Base-by-base conservation (phyloP, 176 grass and related monocot species). In the Calamus simplicifolius region DNA sequence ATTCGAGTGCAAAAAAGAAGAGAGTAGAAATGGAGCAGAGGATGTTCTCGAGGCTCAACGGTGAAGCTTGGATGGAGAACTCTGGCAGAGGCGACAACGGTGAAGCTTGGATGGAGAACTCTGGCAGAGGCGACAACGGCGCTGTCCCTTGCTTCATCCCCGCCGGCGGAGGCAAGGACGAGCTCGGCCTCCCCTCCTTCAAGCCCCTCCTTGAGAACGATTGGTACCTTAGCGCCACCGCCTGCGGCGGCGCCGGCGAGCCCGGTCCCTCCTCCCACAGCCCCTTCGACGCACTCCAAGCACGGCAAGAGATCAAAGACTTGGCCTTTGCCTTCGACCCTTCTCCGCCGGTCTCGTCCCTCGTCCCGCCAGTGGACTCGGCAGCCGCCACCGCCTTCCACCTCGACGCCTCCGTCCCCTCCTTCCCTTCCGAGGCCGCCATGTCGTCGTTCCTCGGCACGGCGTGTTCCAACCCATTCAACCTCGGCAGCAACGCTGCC, bases 161-260 rank as follows among this genome's bases (percentile, higher is more conserved):
- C 74, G 50, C 61, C 50, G 48, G 18, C 56, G 38, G 71, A 19
- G 31, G 73, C 27, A 19, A 77, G 50, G 75, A 82, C 75, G 82
- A 90, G 56, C 62, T 86, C 59, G 60, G 70, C 25, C 79, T 74
- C 68, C 72, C 75, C 3, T 69, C 75, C 19, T 77, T 63, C 58
- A 73, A 48, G 58, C 55, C 70, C 75, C 52, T 77, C 78, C 68
- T 52, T 49, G 38, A 63, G 56, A 64, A 73, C 27, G 58, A 73
- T 18, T 49, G 64, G 64, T 68, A 68, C 64, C 28, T 68, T 8
- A 51, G 64, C 49, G 25, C 31, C 31, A 7, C 31, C 31, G 31
- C 31, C 31, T 23, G 21, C 21, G 31, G 31, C 31, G 8, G 63
- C 13, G 14, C 23, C 15, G 25, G 48, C 54, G 74, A 72, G 63